phyloP scores from a whole-genome alignment of 177 flowering plant genomes.

The Telopea speciosissima region DNA sequence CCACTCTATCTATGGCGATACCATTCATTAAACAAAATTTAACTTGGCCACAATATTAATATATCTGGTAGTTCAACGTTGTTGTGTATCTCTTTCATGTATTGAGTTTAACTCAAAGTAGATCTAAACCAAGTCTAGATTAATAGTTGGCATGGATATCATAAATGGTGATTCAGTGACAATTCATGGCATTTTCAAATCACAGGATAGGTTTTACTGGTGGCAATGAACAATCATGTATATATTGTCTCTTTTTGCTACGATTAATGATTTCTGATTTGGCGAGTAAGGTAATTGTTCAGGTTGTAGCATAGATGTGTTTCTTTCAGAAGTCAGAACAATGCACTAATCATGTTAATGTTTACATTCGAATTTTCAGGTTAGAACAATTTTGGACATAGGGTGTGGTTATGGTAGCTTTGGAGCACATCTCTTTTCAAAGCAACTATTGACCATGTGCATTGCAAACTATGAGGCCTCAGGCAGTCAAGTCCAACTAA shows the following conservation, averaged over 20 bases:
- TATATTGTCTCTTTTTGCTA: not conserved
- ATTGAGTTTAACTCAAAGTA: not conserved
- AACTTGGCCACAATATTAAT: not conserved
- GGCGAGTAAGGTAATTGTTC: not conserved
- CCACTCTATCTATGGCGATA: too few relatives aligned
- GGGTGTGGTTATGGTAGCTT: slow-evolving; percentile 99
- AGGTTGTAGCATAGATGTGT: not conserved
- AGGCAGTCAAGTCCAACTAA: slow-evolving; percentile 96
- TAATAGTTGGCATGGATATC: not conserved
- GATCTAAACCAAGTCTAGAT: not conserved
- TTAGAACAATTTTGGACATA: slow-evolving; percentile 85
- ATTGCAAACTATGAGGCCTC: slow-evolving; percentile 82
- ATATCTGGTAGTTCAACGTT: not conserved
- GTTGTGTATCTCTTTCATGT: not conserved
- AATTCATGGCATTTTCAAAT: not conserved
- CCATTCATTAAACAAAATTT: too few relatives aligned
- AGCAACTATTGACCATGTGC: slow-evolving; percentile 82
- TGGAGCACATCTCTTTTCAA: slow-evolving; percentile 93
- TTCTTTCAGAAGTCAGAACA: not conserved
- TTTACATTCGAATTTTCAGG: slow-evolving; percentile 38
- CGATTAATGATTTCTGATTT: not conserved
- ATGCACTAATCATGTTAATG: not conserved
- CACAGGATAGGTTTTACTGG: not conserved
- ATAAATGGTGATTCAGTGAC: not conserved
- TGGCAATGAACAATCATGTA: not conserved